Conservation (phyloP, 768 basidiomycete genomes). For the Trametes gibbosa region DNA sequence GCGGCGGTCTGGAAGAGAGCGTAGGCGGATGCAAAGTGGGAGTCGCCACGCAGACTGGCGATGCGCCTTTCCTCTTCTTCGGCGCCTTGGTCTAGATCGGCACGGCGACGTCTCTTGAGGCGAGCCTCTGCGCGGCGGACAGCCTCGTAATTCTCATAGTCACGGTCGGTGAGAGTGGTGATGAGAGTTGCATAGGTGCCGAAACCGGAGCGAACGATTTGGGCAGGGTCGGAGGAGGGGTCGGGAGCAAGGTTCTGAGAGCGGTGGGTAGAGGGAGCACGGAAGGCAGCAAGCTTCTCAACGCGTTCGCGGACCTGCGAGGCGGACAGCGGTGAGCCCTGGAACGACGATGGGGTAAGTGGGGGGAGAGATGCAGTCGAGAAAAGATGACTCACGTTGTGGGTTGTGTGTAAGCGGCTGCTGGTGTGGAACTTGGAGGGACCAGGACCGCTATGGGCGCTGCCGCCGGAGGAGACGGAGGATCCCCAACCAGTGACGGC, state of each 20-base stretch:
- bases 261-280: constrained; percentile 10
- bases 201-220: constrained; percentile 20
- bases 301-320: constrained; percentile 16
- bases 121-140: constrained; percentile 42
- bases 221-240: constrained; percentile 9
- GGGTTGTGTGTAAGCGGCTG: constrained; percentile 66
- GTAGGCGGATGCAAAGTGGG: constrained; percentile 70
- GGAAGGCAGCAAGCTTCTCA: constrained; percentile 17
- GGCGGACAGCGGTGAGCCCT: constrained; percentile 16
- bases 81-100: not conserved
- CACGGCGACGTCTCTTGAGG: constrained; percentile 12
- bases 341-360: not conserved
- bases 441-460: constrained; percentile 62
- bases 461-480: constrained; percentile 44
- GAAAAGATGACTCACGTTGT: constrained; percentile 47
- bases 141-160: constrained; percentile 56
- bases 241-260: constrained; percentile 1
- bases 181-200: constrained; percentile 67
- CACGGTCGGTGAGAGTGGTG: constrained; percentile 60
- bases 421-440: constrained; percentile 72
- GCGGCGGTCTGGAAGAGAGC: constrained; percentile 66
- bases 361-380: not conserved
- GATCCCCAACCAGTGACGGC: constrained; percentile 44
- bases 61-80: constrained; percentile 36
- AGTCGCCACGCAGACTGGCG: constrained; percentile 51